Percentiles rank a stretch among this genome's conserved stretches.
Conservation (phyloP, 2,329 filamentous ascomycete species). For the Leptographium galeiforme region DNA sequence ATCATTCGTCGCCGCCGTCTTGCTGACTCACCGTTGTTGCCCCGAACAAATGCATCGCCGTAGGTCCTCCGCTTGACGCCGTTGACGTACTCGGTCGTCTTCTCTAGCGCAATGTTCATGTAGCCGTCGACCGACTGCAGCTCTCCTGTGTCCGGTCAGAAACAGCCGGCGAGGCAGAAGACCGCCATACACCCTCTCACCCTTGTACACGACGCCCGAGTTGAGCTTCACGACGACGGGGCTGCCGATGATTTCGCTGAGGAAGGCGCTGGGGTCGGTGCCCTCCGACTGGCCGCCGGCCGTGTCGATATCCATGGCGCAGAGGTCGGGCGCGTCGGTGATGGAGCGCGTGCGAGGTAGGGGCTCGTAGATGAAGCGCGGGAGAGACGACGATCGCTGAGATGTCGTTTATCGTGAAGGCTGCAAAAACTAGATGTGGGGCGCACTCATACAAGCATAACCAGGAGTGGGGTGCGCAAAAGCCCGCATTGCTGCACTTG, state of each 20-base stretch:
- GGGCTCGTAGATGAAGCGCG: too few relatives aligned
- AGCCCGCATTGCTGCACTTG: background rate
- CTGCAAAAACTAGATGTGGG: background rate
- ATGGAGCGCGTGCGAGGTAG: too few relatives aligned
- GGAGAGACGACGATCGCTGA: too few relatives aligned
- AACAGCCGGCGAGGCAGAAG: too few relatives aligned
- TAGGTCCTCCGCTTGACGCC: constrained; percentile 72
- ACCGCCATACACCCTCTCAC: constrained; percentile 29
- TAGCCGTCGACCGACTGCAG: constrained; percentile 96
- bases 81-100: constrained; percentile 83
- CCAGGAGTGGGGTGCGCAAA: background rate
- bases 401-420: background rate
- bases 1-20: too few relatives aligned
- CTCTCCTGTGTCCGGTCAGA: constrained; percentile 50
- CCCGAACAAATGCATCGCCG: constrained; percentile 88
- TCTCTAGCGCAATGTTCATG: constrained; percentile 98
- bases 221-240: constrained; percentile 95
- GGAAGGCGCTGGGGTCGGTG: constrained; percentile 85
- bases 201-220: constrained; percentile 97
- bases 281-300: constrained; percentile 48
- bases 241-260: constrained; percentile 87
- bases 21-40: constrained; percentile 67
- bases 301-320: constrained; percentile 61
- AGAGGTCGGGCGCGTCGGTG: too few relatives aligned
- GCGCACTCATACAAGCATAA: background rate